Conservation (phyloP, 306 rosid genomes). For the Prunus fruticosa region DNA sequence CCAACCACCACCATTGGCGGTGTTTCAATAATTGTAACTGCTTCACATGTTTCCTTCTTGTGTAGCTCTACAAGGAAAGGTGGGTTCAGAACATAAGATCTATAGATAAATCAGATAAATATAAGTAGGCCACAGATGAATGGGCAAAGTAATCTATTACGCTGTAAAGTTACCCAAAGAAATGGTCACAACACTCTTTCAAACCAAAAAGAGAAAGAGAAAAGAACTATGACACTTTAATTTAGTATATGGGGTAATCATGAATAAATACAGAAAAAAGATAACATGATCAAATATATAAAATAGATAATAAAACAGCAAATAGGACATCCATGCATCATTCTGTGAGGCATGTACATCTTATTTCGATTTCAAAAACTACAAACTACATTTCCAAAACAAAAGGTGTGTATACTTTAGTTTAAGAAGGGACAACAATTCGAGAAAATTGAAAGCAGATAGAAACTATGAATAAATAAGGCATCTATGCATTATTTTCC, state of each 20-base stretch:
- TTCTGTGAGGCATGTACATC: background rate
- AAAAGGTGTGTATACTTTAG: background rate
- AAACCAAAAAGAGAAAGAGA: no score
- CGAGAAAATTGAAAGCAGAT: background rate
- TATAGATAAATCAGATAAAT: no score
- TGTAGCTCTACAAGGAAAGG: conserved; percentile 48
- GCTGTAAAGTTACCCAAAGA: background rate
- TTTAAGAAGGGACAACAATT: background rate
- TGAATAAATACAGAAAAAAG: background rate
- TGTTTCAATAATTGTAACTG: conserved; percentile 74
- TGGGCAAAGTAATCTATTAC: background rate
- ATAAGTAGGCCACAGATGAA: no score
- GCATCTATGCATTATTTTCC: no score
- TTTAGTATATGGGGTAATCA: background rate
- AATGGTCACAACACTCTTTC: background rate
- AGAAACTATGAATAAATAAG: background rate
- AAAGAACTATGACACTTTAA: background rate
- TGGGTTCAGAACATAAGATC: background rate
- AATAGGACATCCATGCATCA: no score
- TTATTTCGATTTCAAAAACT: background rate
- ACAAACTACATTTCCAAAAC: background rate
- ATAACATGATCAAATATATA: background rate
- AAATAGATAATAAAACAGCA: no score
- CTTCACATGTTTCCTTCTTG: conserved; percentile 84
- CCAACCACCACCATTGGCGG: conserved; percentile 78